Conservation (phyloP, 2,329 filamentous ascomycete species). For the Neonectria hederae region DNA sequence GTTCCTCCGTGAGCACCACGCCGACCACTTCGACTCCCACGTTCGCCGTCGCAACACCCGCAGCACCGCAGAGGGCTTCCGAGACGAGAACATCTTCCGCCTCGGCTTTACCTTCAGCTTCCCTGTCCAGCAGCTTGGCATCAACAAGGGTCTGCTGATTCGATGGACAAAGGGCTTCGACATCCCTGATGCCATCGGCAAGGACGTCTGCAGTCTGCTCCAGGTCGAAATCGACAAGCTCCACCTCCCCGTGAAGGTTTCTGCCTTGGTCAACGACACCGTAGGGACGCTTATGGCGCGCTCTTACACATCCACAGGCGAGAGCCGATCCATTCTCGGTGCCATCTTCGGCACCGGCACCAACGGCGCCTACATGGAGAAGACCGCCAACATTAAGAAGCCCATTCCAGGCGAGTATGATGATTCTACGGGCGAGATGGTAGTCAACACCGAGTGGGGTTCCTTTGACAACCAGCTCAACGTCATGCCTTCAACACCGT, state of each 20-base stretch:
- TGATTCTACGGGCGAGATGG: slow-evolving; percentile 87
- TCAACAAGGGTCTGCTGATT: slow-evolving; percentile 94
- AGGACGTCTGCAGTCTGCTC: slow-evolving; percentile 91
- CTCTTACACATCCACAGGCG: slow-evolving; percentile 91
- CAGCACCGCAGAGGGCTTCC: slow-evolving; percentile 66
- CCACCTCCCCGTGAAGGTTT: slow-evolving; percentile 89
- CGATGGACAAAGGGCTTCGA: slow-evolving; percentile 99
- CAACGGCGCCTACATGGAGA: slow-evolving; percentile 97
- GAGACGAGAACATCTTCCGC: slow-evolving; percentile 84
- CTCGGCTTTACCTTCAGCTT: slow-evolving; percentile 99
- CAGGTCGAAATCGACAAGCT: slow-evolving; percentile 90
- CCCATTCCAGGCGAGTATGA: slow-evolving; percentile 76
- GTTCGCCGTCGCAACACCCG: slow-evolving; percentile 70
- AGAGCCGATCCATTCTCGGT: slow-evolving; percentile 87
- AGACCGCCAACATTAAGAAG: slow-evolving; percentile 86
- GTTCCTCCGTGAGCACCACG: slow-evolving; percentile 88
- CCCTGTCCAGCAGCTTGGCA: slow-evolving; percentile 90
- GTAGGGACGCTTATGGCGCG: slow-evolving; percentile 98
- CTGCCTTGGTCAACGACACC: slow-evolving; percentile 95
- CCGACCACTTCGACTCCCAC: slow-evolving; percentile 82
- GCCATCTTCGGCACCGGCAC: slow-evolving; percentile 98
- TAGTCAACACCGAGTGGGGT: slow-evolving; percentile 98
- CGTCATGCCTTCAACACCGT: slow-evolving; percentile 85
- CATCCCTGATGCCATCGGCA: slow-evolving; percentile 91
- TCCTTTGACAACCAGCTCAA: slow-evolving; percentile 95